Evolutionary conservation across 306 rosid species (phyloP).

Genomic region (Abrus pulchellus): DNA sequence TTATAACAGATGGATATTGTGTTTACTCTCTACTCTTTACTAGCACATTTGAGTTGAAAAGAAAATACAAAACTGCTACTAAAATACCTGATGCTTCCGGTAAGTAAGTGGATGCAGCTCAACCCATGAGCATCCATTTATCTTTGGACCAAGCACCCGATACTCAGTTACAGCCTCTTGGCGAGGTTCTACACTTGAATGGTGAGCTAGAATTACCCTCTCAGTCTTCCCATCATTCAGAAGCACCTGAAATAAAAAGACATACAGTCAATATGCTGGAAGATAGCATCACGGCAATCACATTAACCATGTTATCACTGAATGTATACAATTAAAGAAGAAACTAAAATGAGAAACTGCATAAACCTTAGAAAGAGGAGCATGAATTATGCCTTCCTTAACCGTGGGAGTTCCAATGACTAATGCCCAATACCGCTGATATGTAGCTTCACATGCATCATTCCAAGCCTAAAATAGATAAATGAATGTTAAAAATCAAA

Average conservation of each 20-base stretch:
- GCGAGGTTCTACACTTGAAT: slow-evolving; percentile 76
- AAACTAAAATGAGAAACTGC: slow-evolving; percentile 36
- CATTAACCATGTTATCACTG: slow-evolving; percentile 30
- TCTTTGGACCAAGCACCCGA: slow-evolving; percentile 90
- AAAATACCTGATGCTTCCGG: slow-evolving; percentile 90
- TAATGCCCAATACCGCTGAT: slow-evolving; percentile 91
- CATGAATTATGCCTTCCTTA: slow-evolving; percentile 83
- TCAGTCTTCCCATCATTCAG: slow-evolving; percentile 94
- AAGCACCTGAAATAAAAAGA: slow-evolving; percentile 69
- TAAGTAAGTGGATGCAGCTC: slow-evolving; percentile 84
- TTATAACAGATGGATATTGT: slow-evolving; percentile 1
- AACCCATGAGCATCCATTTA: slow-evolving; percentile 97
- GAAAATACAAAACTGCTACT: slow-evolving; percentile 25
- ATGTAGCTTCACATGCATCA: slow-evolving; percentile 76
- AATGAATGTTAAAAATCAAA: slow-evolving; percentile 31
- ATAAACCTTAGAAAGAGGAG: slow-evolving; percentile 92
- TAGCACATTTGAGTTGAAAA: slow-evolving; percentile 10
- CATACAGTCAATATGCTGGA: slow-evolving; percentile 21
- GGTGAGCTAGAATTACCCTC: slow-evolving; percentile 83
- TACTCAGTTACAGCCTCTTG: slow-evolving; percentile 93
- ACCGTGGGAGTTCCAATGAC: slow-evolving; percentile 89
- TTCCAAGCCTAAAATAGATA: slow-evolving; percentile 72
- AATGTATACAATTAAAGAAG: slow-evolving; percentile 19
- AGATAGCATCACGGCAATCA: slow-evolving; percentile 19
- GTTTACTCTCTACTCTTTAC: slow-evolving; percentile 1